These are phyloP conservation scores for Cryptosporidium canis DNA, from an alignment of 169 alveolate species.

Conservation along the genomic window DNA sequence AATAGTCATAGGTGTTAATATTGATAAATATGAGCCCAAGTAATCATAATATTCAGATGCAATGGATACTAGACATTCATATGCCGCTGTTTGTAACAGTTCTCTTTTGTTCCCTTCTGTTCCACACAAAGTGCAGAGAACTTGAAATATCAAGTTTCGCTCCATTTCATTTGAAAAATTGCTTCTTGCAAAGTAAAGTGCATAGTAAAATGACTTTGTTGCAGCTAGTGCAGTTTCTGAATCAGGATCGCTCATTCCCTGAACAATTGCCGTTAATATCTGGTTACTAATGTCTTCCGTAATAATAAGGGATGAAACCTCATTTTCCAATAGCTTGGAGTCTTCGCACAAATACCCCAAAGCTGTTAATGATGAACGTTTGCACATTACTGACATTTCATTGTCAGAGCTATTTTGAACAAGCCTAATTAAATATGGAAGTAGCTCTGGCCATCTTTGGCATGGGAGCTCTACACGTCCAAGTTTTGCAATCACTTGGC, in stretches of 20 bases:
- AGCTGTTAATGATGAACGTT: slow-evolving; percentile 81
- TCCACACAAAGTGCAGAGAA: slow-evolving; percentile 77
- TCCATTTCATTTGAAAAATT: slow-evolving; percentile 60
- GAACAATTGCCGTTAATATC: slow-evolving; percentile 79
- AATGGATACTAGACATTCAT: slow-evolving; percentile 85
- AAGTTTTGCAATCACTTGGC: slow-evolving; percentile 85
- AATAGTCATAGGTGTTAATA: slow-evolving; percentile 85
- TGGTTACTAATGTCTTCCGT: slow-evolving; percentile 76
- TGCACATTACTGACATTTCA: slow-evolving; percentile 81
- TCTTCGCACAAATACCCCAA: slow-evolving; percentile 86
- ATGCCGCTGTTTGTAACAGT: slow-evolving; percentile 86
- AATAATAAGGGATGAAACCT: slow-evolving; percentile 76
- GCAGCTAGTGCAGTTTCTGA: slow-evolving; percentile 79
- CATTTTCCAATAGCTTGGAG: slow-evolving; percentile 76
- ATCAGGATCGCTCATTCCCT: slow-evolving; percentile 76
- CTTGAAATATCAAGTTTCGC: slow-evolving; percentile 66
- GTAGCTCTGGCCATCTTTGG: slow-evolving; percentile 87
- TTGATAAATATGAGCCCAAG: slow-evolving; percentile 83
- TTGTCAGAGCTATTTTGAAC: slow-evolving; percentile 75
- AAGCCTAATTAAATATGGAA: slow-evolving; percentile 79
- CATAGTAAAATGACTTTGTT: slow-evolving; percentile 77
- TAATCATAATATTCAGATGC: slow-evolving; percentile 84
- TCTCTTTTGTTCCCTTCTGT: slow-evolving; percentile 78
- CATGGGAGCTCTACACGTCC: slow-evolving; percentile 85
- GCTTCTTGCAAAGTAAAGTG: slow-evolving; percentile 73